Evolutionary conservation across 2,329 filamentous ascomycete species (phyloP).

Genomic region (Blastomyces silverae): DNA sequence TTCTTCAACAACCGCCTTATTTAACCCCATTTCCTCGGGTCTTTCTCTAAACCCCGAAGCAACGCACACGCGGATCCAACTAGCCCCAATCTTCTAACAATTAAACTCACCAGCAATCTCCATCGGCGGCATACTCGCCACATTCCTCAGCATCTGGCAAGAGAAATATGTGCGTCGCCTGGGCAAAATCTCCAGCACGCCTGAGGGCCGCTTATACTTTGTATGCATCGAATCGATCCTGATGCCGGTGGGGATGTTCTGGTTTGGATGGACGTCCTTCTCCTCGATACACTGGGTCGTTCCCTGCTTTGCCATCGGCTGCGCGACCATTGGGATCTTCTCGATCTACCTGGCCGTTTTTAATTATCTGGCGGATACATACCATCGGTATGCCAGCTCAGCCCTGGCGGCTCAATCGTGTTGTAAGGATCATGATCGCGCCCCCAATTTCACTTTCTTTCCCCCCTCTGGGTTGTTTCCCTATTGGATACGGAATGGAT

Average conservation of each 20-base stretch:
- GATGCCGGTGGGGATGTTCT: slow-evolving; percentile 72
- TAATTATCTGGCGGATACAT: slow-evolving; percentile 87
- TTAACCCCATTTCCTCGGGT: too few relatives aligned
- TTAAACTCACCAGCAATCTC: slow-evolving; percentile 52
- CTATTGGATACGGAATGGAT: too few relatives aligned
- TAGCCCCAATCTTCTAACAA: background rate
- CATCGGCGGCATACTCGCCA: slow-evolving; percentile 59
- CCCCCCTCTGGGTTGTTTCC: too few relatives aligned
- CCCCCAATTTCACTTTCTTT: too few relatives aligned
- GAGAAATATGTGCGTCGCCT: slow-evolving; percentile 56
- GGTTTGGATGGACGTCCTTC: slow-evolving; percentile 67
- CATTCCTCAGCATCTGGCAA: slow-evolving; percentile 63
- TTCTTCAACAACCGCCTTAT: background rate
- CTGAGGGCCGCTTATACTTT: slow-evolving; percentile 77
- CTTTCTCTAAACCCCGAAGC: too few relatives aligned
- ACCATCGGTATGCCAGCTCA: slow-evolving; percentile 75
- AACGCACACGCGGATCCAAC: background rate
- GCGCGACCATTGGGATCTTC: slow-evolving; percentile 80
- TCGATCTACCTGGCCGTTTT: slow-evolving; percentile 82
- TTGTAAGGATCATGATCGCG: slow-evolving; percentile 42
- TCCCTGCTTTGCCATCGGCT: slow-evolving; percentile 61
- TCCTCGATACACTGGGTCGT: slow-evolving; percentile 62
- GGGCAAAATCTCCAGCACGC: slow-evolving; percentile 45
- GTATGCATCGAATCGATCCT: slow-evolving; percentile 68
- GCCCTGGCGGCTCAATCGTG: slow-evolving; percentile 81